Base-by-base conservation (phyloP, 768 basidiomycete species). In the Pulveroboletus sp. region DNA sequence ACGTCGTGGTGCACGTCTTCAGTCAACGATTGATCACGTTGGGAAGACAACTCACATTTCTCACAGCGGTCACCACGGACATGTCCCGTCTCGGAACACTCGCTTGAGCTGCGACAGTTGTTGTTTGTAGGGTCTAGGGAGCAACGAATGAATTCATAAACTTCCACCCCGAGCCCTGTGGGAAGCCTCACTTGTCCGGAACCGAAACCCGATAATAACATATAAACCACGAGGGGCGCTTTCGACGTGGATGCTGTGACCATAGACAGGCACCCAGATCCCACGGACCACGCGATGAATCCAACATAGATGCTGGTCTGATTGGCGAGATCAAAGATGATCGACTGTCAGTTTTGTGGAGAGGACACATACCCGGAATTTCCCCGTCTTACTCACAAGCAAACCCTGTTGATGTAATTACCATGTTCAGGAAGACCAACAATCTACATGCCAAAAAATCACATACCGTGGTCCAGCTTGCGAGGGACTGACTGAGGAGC, bases 101-200 rank as follows among this genome's bases (percentile, higher is more conserved):
- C 0, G 86, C 85, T 60, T 90, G 88, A 7, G 79, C 82, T 0
- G 84, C 84, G 7, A 87, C 79, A 0, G 84, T 87, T 0, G 82
- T 85, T 0, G 82, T 85, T 61, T 80, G 78, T 13, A 79, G 57
- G 0, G 79, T 81, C 78, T 82, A 42, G 20, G 6, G 23, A 37
- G 27, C 25, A 19, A 20, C 16, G 29, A 31, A 29, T 36, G 31
- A 52, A 31, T 41, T 25, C 17, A 21, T 24, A 23, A 46, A n/a
- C n/a, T 35, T 13, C 19, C 9, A 21, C 19, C n/a, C 23, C 8
- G 45, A 9, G 25, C 1, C n/a, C 33, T n/a, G 8, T 20, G 2
- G 47, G 45, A 53, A 65, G 53, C 3, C 73, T 35, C 54, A 76
- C 75, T 61, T 79, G 76, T 7, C 85, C 85, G 19, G 82, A 79